A percentile compares a stretch with the other conserved stretches of the same genome.
phyloP scores from a whole-genome alignment of 2,329 filamentous ascomycete genomes.

The Knufia petricola region DNA sequence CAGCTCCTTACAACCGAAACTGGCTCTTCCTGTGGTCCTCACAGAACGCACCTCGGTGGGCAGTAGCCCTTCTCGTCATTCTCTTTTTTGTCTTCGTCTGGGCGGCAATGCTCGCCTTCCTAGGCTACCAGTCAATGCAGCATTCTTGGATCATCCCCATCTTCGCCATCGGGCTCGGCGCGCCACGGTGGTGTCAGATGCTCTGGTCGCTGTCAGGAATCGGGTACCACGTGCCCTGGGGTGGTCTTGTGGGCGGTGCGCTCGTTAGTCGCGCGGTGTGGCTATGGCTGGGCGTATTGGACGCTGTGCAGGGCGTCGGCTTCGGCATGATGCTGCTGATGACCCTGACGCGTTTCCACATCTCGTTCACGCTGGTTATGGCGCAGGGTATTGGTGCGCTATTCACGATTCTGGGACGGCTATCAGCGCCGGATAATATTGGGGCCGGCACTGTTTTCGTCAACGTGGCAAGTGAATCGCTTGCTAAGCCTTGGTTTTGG shows the following conservation, averaged over 20 bases:
- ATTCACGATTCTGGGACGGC: constrained; percentile 53
- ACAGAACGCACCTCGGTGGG: constrained; percentile 48
- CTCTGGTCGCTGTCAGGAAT: constrained; percentile 55
- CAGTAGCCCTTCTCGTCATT: constrained; percentile 44
- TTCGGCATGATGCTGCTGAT: constrained; percentile 60
- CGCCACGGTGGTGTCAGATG: constrained; percentile 58
- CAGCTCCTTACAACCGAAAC: constrained; percentile 56
- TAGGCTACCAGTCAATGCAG: constrained; percentile 47
- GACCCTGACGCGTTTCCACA: constrained; percentile 55
- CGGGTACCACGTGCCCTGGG: constrained; percentile 55
- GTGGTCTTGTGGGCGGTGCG: constrained; percentile 44
- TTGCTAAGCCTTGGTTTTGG: constrained; percentile 51
- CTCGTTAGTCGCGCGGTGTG: constrained; percentile 47
- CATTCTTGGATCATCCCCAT: constrained; percentile 55
- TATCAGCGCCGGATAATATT: constrained; percentile 50
- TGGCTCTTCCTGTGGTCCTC: constrained; percentile 56
- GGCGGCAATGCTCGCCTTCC: constrained; percentile 42
- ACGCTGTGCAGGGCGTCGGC: constrained; percentile 55
- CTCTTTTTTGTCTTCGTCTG: constrained; percentile 47
- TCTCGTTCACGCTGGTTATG: constrained; percentile 50
- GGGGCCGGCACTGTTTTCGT: constrained; percentile 57
- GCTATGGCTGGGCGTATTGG: constrained; percentile 59
- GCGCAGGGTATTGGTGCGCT: constrained; percentile 54
- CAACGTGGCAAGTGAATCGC: constrained; percentile 41
- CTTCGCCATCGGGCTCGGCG: constrained; percentile 56